phyloP scores from a whole-genome alignment of 2,329 filamentous ascomycete species.

The Fusarium tuaranense region DNA sequence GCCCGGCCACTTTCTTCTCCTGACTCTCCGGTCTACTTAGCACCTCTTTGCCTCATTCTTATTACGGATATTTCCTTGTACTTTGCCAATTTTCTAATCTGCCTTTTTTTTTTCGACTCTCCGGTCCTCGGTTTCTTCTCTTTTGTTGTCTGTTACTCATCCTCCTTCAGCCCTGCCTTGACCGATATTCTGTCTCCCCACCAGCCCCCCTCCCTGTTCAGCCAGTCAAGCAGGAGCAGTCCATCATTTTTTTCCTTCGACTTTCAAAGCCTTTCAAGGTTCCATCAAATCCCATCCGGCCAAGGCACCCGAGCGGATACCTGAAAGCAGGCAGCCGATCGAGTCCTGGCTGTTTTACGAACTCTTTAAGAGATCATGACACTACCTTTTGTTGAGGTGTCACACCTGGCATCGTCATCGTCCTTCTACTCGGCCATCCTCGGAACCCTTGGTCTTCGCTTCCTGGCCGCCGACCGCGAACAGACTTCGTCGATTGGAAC shows the following conservation, averaged over 20 bases:
- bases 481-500: slow-evolving; percentile 50
- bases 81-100: slow-evolving; percentile 21
- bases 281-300: slow-evolving; percentile 24
- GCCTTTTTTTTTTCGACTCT: slow-evolving; percentile 7
- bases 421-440: slow-evolving; percentile 87
- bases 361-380: slow-evolving; percentile 47
- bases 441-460: slow-evolving; percentile 82
- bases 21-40: slow-evolving; percentile 21
- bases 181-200: slow-evolving; percentile 37
- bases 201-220: slow-evolving; percentile 29
- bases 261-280: slow-evolving; percentile 29
- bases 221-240: slow-evolving; percentile 35
- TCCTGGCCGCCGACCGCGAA: slow-evolving; percentile 48
- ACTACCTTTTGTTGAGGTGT: slow-evolving; percentile 72
- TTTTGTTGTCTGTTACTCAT: slow-evolving; percentile 34
- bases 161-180: slow-evolving; percentile 24
- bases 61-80: slow-evolving; percentile 21
- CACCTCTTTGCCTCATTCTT: slow-evolving; percentile 18
- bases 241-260: slow-evolving; percentile 16
- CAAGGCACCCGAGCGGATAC: slow-evolving; percentile 40
- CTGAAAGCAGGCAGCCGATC: slow-evolving; percentile 38
- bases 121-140: slow-evolving; percentile 21
- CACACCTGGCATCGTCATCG: slow-evolving; percentile 80
- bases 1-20: slow-evolving; percentile 29
- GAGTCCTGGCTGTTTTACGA: slow-evolving; percentile 26